Conservation (phyloP, 257 asterid species). For the Rubia yunnanensis region DNA sequence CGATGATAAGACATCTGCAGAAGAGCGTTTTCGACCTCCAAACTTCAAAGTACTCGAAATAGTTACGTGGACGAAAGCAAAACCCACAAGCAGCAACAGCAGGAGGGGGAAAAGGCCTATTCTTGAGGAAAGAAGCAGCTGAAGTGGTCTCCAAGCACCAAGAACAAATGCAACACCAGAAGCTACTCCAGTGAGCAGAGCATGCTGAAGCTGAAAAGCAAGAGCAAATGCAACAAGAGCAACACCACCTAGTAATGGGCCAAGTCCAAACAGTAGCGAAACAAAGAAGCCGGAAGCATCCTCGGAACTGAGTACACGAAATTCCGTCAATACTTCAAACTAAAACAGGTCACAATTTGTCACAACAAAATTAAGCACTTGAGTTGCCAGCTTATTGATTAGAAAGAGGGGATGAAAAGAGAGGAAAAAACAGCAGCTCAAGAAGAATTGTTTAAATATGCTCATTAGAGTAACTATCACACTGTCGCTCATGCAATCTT, state of each 20-base stretch:
- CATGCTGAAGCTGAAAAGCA: conserved; percentile 69
- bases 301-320: conserved; percentile 48
- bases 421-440: background rate
- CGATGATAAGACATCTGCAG: conserved; percentile 46
- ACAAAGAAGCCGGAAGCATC: conserved; percentile 87
- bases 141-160: conserved; percentile 87
- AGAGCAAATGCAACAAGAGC: conserved; percentile 77
- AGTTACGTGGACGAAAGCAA: conserved; percentile 36
- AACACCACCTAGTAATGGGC: conserved; percentile 83
- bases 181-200: conserved; percentile 88
- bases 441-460: background rate
- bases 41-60: conserved; percentile 42
- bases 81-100: conserved; percentile 50
- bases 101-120: conserved; percentile 54
- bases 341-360: background rate
- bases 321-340: background rate
- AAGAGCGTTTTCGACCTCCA: conserved; percentile 49
- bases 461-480: background rate
- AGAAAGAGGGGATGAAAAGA: no score
- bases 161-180: conserved; percentile 89
- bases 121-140: conserved; percentile 59
- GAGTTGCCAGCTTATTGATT: no score
- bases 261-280: conserved; percentile 83
- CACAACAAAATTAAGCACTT: background rate
- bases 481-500: background rate